Base-by-base conservation (phyloP, 169 alveolate genomes). In the Babesia gibsoni region DNA sequence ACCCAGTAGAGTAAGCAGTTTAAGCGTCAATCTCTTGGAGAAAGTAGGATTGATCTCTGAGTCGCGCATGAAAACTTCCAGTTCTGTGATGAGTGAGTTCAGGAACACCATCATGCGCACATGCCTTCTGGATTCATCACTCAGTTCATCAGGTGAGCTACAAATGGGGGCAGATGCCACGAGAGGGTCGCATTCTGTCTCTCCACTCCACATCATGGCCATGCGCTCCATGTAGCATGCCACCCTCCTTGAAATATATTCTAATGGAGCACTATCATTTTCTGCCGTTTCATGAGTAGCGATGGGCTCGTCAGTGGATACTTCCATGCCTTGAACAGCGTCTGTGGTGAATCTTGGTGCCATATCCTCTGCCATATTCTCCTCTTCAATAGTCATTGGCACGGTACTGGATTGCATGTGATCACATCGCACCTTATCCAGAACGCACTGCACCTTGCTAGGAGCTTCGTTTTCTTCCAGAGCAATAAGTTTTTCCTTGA, bases 21-120 rank as follows among this genome's bases (percentile, higher is more conserved):
- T 53, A 46, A 68, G 22, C 36, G 81, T 39, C n/a, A 68, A 2
- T 25, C 67, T 6, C 66, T 50, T 52, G 35, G 77, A 66, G 61
- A 32, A 52, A 4, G 57, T 25, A 12, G 41, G 25, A 12, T 12
- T 12, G 16, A 66, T 3, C 32, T 42, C 67, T 16, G 1, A 4
- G 35, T 20, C 7, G n/a, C 39, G 20, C 0, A 20, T 0, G 67
- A 50, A 49, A 2, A 48, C 3, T 6, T 46, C 27, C 58, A 66
- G 4, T 23, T 66, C 77, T 3, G 77, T 66, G 54, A 56, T 7
- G 4, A 57, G 20, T n/a, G 35, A 22, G 23, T 58, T 22, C 5
- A 61, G 25, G n/a, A 61, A 27, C 72, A 61, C 72, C 32, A 61
- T 32, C 58, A 61, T 61, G 5, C 12, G 14, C 59, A 61, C 18